phyloP scores from a whole-genome alignment of 2,329 filamentous ascomycete species.

The Fusarium euwallaceae region DNA sequence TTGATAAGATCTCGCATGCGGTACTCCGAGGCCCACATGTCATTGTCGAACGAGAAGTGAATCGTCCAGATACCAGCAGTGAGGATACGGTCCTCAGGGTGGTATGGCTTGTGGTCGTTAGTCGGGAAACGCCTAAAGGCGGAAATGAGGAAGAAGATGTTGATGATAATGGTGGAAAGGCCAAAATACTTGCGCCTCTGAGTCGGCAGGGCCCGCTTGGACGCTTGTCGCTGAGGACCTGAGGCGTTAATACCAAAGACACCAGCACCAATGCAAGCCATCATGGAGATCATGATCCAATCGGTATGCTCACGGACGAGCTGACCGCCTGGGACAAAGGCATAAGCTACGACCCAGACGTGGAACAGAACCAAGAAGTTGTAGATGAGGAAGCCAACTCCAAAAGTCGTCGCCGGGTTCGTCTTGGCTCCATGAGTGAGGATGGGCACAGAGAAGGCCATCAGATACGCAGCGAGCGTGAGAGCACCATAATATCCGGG shows the following conservation, averaged over 20 bases:
- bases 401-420: conserved; percentile 84
- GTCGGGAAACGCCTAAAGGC: conserved; percentile 93
- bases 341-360: conserved; percentile 98
- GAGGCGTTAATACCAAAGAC: conserved; percentile 77
- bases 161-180: conserved; percentile 76
- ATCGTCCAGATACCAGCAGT: conserved; percentile 99
- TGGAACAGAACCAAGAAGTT: conserved; percentile 97
- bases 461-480: conserved; percentile 80
- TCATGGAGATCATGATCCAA: conserved; percentile 91
- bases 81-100: conserved; percentile 86
- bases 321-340: conserved; percentile 94
- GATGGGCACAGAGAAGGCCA: conserved; percentile 81
- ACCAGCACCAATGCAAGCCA: conserved; percentile 86
- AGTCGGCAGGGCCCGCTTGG: conserved; percentile 48
- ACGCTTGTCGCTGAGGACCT: conserved; percentile 57
- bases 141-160: conserved; percentile 82
- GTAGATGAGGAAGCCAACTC: conserved; percentile 89
- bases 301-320: conserved; percentile 94
- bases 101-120: conserved; percentile 92
- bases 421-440: conserved; percentile 82
- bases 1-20: conserved; percentile 92
- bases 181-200: conserved; percentile 67
- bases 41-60: conserved; percentile 96
- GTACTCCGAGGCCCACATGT: conserved; percentile 98
- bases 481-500: conserved; percentile 89